These are phyloP conservation scores for Aspergillus sp. DNA, from an alignment of 2,329 filamentous ascomycete species.

Conservation along the genomic window DNA sequence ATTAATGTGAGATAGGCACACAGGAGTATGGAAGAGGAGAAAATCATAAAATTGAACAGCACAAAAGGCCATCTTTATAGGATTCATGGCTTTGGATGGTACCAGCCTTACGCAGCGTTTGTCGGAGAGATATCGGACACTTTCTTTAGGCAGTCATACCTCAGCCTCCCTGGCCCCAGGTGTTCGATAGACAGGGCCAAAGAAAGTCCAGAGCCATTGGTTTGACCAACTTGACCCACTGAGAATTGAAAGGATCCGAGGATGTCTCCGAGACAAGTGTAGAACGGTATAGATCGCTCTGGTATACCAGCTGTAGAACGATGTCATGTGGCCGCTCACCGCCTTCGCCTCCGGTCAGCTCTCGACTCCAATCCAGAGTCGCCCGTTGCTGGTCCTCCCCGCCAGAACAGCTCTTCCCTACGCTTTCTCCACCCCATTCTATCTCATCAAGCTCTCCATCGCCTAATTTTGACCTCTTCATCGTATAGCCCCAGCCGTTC, in stretches of 20 bases:
- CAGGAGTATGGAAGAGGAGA: not conserved
- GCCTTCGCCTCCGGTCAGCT: slow-evolving; percentile 15
- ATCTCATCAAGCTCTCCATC: slow-evolving; percentile 13
- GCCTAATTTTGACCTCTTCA: slow-evolving; percentile 7
- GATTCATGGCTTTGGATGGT: not conserved
- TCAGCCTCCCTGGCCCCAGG: not conserved
- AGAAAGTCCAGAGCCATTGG: not conserved
- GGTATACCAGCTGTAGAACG: not conserved
- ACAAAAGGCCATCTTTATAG: slow-evolving; percentile 8
- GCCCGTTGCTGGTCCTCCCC: not conserved
- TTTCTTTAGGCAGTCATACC: slow-evolving; percentile 14
- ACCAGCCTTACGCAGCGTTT: not conserved
- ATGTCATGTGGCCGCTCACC: slow-evolving; percentile 15
- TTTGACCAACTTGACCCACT: not conserved
- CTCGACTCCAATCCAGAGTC: slow-evolving; percentile 7
- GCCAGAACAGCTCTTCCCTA: not conserved
- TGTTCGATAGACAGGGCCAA: not conserved
- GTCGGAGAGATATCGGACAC: slow-evolving; percentile 37
- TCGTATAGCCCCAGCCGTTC: slow-evolving; percentile 1
- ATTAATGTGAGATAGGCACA: not conserved
- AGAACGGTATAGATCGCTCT: not conserved
- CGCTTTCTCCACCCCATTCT: not conserved
- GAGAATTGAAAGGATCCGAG: not conserved
- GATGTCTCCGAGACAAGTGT: not conserved
- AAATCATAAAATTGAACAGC: not conserved